Evolutionary conservation across 345 rosid species (phyloP), one percentile per base, ranked within the genome.

Genomic region (Hypericum androsaemum): DNA sequence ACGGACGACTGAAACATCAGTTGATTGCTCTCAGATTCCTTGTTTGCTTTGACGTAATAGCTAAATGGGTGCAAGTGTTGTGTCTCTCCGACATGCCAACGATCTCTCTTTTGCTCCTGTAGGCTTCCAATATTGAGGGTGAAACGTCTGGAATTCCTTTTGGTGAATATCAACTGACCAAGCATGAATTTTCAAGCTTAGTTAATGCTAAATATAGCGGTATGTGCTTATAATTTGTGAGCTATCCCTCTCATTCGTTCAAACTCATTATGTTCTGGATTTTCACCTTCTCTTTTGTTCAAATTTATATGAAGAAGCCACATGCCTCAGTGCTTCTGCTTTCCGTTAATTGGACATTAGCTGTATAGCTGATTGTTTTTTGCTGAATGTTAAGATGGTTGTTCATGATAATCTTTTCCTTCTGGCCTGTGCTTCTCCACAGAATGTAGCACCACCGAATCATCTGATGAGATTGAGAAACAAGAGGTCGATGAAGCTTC

Each of bases 371-470:
- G 1, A 22, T 22, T 22, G 1, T 8, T 45, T 40, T 55, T 41
- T 35, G 47, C 28, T 44, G 16, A 50, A n/a, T 16, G 32, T 13
- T 45, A 12, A 14, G 41, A 47, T 58, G 43, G 32, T 22, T 22
- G 11, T 56, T 41, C 37, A 47, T n/a, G 7, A 11, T 8, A 37
- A 28, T 14, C n/a, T 7, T n/a, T 7, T 6, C 10, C 12, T 15
- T 35, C 39, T 37, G 36, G 56, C 46, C 59, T 65, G 17, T 62
- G 64, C 47, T 60, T 70, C 64, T 67, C 80, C 71, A 63, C 82
- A 92, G 97, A 85, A 74, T 88, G 85, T 80, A 88, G 97, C 76
- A 85, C 94, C 11, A 86, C 97, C 39, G 90, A 83, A 73, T 92
- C 99, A 61, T 92, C 97, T 66, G 99, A 88, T 70, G 99, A 77